phyloP scores from a whole-genome alignment of 2,329 filamentous ascomycete species.

The Lecanicillium sp. region DNA sequence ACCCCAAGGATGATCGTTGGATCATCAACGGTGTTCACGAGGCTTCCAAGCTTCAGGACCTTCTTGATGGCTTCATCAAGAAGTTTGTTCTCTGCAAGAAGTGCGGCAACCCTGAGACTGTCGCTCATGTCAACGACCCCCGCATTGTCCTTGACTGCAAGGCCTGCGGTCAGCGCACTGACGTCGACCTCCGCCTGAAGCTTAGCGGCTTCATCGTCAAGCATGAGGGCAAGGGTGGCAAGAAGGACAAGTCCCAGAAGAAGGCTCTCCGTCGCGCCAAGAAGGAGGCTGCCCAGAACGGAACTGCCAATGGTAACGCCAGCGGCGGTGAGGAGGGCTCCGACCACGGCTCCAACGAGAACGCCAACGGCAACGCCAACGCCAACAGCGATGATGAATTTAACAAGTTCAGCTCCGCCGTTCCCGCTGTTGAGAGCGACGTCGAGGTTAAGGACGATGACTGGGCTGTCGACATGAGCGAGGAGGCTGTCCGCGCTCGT shows the following conservation, averaged over 20 bases:
- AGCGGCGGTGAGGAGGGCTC: slow-evolving; percentile 50
- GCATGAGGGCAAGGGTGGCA: slow-evolving; percentile 86
- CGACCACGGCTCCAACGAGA: slow-evolving; percentile 42
- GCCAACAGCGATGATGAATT: slow-evolving; percentile 77
- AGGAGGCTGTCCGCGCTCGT: slow-evolving; percentile 89
- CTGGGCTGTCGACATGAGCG: slow-evolving; percentile 95
- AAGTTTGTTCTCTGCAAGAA: slow-evolving; percentile 99
- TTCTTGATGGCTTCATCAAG: slow-evolving; percentile 95
- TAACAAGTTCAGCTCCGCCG: slow-evolving; percentile 52
- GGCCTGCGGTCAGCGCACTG: slow-evolving; percentile 87
- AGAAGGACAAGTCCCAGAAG: slow-evolving; percentile 90
- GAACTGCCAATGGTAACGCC: slow-evolving; percentile 38
- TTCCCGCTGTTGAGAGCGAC: slow-evolving; percentile 38
- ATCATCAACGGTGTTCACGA: slow-evolving; percentile 99
- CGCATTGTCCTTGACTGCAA: slow-evolving; percentile 95
- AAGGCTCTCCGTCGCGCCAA: slow-evolving; percentile 89
- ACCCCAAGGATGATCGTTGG: slow-evolving; percentile 96
- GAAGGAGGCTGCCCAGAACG: slow-evolving; percentile 58
- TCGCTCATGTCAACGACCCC: slow-evolving; percentile 89
- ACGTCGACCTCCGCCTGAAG: slow-evolving; percentile 90
- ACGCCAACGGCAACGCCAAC: slow-evolving; percentile 42
- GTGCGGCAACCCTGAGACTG: slow-evolving; percentile 99
- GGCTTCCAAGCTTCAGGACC: slow-evolving; percentile 89
- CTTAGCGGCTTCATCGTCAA: slow-evolving; percentile 96
- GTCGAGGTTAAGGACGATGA: slow-evolving; percentile 72